A percentile compares a stretch with the other conserved stretches of the same genome.
These are phyloP conservation scores for Aphanomyces euteiches DNA, from an alignment of 352 stramenopile species.

Conservation along the genomic window DNA sequence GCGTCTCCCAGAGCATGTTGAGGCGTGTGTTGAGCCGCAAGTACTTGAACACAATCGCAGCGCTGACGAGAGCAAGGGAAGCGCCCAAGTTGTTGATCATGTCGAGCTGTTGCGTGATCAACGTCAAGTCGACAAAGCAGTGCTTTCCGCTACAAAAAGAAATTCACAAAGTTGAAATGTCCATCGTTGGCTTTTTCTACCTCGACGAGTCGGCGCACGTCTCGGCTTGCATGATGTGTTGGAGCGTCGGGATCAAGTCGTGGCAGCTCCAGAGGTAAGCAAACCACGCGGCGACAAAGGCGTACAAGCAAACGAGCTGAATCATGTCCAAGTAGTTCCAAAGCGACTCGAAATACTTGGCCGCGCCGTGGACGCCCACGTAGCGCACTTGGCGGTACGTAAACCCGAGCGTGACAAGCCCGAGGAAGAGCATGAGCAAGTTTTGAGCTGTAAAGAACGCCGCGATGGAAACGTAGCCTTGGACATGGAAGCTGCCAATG, in stretches of 20 bases:
- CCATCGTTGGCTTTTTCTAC: slow-evolving; percentile 14
- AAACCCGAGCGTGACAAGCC: slow-evolving; percentile 48
- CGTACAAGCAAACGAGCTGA: slow-evolving; percentile 60
- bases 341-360: slow-evolving; percentile 64
- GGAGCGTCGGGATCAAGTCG: slow-evolving; percentile 49
- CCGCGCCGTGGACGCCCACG: slow-evolving; percentile 46
- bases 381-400: slow-evolving; percentile 50
- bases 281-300: slow-evolving; percentile 60
- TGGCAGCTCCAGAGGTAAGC: slow-evolving; percentile 53
- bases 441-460: slow-evolving; percentile 44
- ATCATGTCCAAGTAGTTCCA: slow-evolving; percentile 80
- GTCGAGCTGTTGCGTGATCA: slow-evolving; percentile 46
- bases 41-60: slow-evolving; percentile 84
- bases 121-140: slow-evolving; percentile 61
- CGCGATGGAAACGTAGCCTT: slow-evolving; percentile 28
- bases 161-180: neutral
- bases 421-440: slow-evolving; percentile 54
- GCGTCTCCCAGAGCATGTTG: slow-evolving; percentile 71
- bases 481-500: slow-evolving; percentile 69
- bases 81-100: slow-evolving; percentile 60
- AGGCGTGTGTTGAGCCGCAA: slow-evolving; percentile 69
- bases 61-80: slow-evolving; percentile 57
- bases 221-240: slow-evolving; percentile 42
- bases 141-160: slow-evolving; percentile 22
- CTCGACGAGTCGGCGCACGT: slow-evolving; percentile 47